Base-by-base conservation (phyloP, 2,329 filamentous ascomycete species). In the Ophiostoma pallidulum region DNA sequence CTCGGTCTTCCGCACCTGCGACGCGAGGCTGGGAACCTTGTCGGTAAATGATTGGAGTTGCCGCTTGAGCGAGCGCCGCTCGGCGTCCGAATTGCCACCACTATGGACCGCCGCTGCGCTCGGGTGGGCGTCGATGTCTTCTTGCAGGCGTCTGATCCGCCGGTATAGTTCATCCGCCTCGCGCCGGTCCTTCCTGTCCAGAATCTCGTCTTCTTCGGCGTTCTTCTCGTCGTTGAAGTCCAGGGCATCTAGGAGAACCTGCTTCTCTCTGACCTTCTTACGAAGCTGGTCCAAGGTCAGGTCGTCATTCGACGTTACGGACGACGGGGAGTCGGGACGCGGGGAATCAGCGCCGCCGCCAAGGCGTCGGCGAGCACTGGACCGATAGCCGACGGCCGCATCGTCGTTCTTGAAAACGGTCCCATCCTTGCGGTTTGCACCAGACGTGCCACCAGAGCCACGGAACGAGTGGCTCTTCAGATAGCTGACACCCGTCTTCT, bases 361-460 rank as follows among this genome's bases (percentile, higher is more conserved):
- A 7, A 54, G n/a, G 55, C 92, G 81, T 54, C 90, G 86, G 54
- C 92, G 86, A 46, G 92, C 92, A 63, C 90, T 96, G 12, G 92
- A 97, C 57, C 84, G 84, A 61, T 98, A 98, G 5, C 88, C 89
- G 58, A 94, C 78, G 51, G 89, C 84, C 56, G 95, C 88, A 58
- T 95, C 89, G 56, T 97, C 92, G 62, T 97, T 96, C 61, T 94
- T 91, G 67, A 91, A 98, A 3, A 97, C 85, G 0, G 92, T 98
- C 3, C 86, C 92, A 67, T 98, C 92, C 64, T 97, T 97, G 41
- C 90, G 84, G 32, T 77, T 77, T 38, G 69, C 69, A 38, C 71
- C 72, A 41, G 74, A 67, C 2, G 75, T 75, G 31, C 73, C 74
- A 24, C 74, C 74, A 20, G 73, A 73, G 14, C 80, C 78, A 49